Conservation (phyloP, 1,284 basidiomycete species). For the Boletellus dicymbophilus region DNA sequence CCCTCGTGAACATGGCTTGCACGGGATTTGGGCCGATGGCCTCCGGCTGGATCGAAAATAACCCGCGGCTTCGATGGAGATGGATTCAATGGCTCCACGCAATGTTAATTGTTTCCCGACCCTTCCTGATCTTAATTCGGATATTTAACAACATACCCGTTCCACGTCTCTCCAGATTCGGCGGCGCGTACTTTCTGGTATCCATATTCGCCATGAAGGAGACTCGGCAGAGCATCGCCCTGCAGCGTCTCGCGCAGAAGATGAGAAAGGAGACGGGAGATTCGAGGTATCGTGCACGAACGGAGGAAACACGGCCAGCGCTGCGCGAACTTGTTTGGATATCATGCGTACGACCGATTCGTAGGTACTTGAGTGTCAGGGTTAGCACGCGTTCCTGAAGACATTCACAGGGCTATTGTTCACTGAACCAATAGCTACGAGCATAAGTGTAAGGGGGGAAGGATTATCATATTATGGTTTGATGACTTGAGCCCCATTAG, state of each 20-base stretch:
- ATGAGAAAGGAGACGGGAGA: conserved; percentile 66
- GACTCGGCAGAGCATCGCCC: conserved; percentile 61
- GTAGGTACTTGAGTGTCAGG: conserved; percentile 39
- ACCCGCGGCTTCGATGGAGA: conserved; percentile 53
- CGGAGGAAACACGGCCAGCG: conserved; percentile 62
- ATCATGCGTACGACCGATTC: conserved; percentile 69
- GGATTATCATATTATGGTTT: neutral
- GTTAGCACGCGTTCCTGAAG: neutral
- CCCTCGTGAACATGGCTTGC: conserved; percentile 47
- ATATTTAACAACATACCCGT: neutral
- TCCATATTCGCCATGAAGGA: conserved; percentile 57
- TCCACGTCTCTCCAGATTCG: conserved; percentile 38
- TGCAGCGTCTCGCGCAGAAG: conserved; percentile 56
- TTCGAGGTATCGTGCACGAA: conserved; percentile 59
- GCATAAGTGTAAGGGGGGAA: conserved; percentile 59
- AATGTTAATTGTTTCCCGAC: conserved; percentile 42
- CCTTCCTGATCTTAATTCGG: conserved; percentile 14
- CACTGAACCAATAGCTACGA: conserved; percentile 76
- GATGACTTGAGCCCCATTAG: conserved; percentile 33
- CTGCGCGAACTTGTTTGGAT: conserved; percentile 59
- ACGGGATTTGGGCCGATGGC: conserved; percentile 57
- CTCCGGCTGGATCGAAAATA: conserved; percentile 57
- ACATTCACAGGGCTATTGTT: conserved; percentile 51
- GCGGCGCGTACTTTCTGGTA: conserved; percentile 45
- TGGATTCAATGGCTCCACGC: conserved; percentile 70